phyloP scores from a whole-genome alignment of 768 basidiomycete species.

The Melanogaster broomeanus region DNA sequence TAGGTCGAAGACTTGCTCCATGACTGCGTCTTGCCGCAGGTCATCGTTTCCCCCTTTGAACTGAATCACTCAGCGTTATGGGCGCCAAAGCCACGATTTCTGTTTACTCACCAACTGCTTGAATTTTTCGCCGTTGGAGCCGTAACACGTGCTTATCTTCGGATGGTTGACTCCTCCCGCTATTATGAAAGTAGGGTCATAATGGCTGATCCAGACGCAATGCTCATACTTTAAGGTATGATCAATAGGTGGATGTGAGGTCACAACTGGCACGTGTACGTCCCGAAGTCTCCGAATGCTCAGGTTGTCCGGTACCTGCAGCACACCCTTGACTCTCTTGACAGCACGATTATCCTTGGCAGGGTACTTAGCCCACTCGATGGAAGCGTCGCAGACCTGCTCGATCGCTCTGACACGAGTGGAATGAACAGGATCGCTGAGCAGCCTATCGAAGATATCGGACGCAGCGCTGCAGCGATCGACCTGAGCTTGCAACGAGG shows the following conservation, averaged over 20 bases:
- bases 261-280: conserved; percentile 82
- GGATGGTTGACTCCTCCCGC: conserved; percentile 85
- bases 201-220: conserved; percentile 70
- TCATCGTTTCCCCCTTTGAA: conserved; percentile 95
- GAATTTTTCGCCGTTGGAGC: conserved; percentile 62
- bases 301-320: conserved; percentile 46
- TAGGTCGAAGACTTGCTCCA: conserved; percentile 96
- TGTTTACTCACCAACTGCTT: conserved; percentile 71
- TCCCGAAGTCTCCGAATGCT: conserved; percentile 51
- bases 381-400: conserved; percentile 59
- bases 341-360: conserved; percentile 40
- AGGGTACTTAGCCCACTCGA: conserved; percentile 72
- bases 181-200: conserved; percentile 54
- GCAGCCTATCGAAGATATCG: conserved; percentile 58
- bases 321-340: conserved; percentile 27
- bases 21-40: conserved; percentile 94
- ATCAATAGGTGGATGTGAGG: conserved; percentile 69
- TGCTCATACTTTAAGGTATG: conserved; percentile 64
- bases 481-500: conserved; percentile 42
- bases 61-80: conserved; percentile 39
- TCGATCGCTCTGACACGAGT: conserved; percentile 55
- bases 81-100: not conserved
- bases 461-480: conserved; percentile 68
- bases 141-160: conserved; percentile 75
- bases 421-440: conserved; percentile 39